Evolutionary conservation across 139 green algal species (phyloP), one percentile per base, ranked within the genome.

Genomic region (Axilococcus clingmanii): DNA sequence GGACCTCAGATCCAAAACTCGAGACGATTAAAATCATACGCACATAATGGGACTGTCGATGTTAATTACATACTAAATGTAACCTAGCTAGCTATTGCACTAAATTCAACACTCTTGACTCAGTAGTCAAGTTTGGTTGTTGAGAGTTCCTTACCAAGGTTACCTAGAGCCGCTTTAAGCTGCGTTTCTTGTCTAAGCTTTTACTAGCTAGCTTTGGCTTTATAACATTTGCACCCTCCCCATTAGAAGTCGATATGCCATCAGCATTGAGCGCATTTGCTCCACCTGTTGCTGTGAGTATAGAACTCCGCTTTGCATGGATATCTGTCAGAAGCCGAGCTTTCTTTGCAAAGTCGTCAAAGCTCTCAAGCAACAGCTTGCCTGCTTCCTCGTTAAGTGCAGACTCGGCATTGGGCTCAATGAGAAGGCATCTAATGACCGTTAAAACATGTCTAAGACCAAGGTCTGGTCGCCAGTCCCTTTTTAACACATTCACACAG

Each of bases 311-410:
- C 47, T 56, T 55, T 19, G 77, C 83, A 56, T 94, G 80, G 36
- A 94, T 92, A 63, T 52, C 77, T 24, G 91, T 97, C 83, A 97
- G 92, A 9, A 98, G 75, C 19, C 66, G 65, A 8, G 87, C 87
- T 19, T 89, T 82, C 20, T 74, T 68, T 17, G 75, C 79, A 68
- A 94, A 97, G 31, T 83, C 87, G 5, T 78, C 67, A 54, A 93
- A 94, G 34, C 81, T 59, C 49, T 97, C 88, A 23, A 95, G 63
- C 57, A 99, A 74, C 33, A 96, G 72, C 66, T 85, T 90, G 19
- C 85, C 91, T 20, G 92, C 91, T 59, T 98, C 91, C 61, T 99
- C 91, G 64, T 99, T 97, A 5, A 99, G 67, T 9, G 91, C 91
- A 2, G 74, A 91, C 49, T 99, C 91, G 0, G 91, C 80, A 50